Evolutionary conservation across 768 basidiomycete species (phyloP), one percentile per base, ranked within the genome.

Genomic region (Imleria badia): DNA sequence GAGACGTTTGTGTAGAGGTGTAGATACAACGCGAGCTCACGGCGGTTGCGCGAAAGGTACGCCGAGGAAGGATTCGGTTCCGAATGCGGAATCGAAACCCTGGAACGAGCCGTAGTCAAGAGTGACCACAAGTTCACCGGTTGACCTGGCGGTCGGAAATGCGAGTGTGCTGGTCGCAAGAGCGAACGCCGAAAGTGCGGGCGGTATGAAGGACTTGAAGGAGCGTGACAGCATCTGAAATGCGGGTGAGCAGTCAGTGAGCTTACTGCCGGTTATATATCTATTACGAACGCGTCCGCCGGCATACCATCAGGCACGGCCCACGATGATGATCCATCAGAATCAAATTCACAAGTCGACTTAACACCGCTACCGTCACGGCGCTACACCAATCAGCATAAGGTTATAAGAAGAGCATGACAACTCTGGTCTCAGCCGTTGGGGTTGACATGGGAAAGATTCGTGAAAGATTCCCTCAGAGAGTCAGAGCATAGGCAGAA

Each of bases 91-190:
- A 20, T 34, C 3, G 17, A 60, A 59, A 1, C 61, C 63, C 22
- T 56, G 59, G 41, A 62, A 60, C 34, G 35, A 29, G 10, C 63
- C 61, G 48, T 63, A 64, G 50, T 63, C 61, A 1, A 64, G 55
- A 3, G 49, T 36, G n/a, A 63, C 56, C 8, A 55, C 5, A n/a
- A 56, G 63, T 19, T 48, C 35, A 29, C 8, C 19, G 3, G 13
- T 20, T 14, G 38, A 17, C 23, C 14, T 20, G 17, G 49, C 11
- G 11, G 11, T 33, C 4, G 49, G 20, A 17, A 23, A 14, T 23
- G 48, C 51, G 14, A 47, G 9, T 10, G 23, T 23, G 31, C 42
- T 34, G 34, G 39, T 17, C 40, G 44, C 19, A 7, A 54, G 20
- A 14, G 41, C 46, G 14, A 53, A 33, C 29, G 34, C 34, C 15